phyloP scores from a whole-genome alignment of 495 filamentous ascomycete species.

The Penicillium bovifimosum region DNA sequence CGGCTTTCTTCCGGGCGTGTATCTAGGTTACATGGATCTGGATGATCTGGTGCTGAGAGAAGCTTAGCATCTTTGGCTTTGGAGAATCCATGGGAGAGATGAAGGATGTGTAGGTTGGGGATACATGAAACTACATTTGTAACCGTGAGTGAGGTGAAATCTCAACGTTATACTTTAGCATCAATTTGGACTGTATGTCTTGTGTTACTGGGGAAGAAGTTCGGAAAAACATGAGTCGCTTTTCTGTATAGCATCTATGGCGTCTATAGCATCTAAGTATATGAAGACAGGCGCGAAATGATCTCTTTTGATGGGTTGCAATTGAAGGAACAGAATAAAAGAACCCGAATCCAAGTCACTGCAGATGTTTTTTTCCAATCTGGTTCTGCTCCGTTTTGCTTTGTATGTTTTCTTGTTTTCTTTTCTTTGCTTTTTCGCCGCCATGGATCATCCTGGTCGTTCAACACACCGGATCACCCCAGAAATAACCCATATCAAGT shows the following conservation, averaged over 20 bases:
- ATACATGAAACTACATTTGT: too few species aligned
- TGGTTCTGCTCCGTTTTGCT: neutral
- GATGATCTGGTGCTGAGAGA: neutral
- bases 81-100: neutral
- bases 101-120: neutral
- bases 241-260: constrained; percentile 1
- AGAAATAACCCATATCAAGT: constrained; percentile 32
- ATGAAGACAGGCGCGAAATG: neutral
- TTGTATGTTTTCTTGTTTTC: neutral
- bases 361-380: neutral
- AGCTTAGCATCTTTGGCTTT: neutral
- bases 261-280: neutral
- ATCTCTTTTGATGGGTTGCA: constrained; percentile 6
- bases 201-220: neutral
- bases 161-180: neutral
- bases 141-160: too few species aligned
- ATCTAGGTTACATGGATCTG: neutral
- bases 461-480: constrained; percentile 31
- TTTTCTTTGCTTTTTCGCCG: neutral
- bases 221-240: constrained; percentile 2
- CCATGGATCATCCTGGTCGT: neutral
- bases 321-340: constrained; percentile 7
- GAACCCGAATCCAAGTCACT: neutral
- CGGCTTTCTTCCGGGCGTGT: neutral
- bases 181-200: neutral